phyloP scores from a whole-genome alignment of 2,329 filamentous ascomycete genomes.

The Zymoseptoria pseudotritici region DNA sequence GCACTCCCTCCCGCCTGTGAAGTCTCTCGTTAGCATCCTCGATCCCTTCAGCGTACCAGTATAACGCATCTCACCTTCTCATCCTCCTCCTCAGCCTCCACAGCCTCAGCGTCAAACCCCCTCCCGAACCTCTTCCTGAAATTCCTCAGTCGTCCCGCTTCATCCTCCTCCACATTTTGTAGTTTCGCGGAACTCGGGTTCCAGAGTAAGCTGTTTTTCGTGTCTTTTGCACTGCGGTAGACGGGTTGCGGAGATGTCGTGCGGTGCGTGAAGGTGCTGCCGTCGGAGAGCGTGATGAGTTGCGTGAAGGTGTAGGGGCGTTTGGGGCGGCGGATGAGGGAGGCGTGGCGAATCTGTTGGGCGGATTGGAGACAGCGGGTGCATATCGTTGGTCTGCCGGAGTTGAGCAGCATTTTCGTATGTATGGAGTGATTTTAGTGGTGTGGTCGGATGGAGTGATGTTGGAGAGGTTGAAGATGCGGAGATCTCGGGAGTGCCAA shows the following conservation, averaged over 20 bases:
- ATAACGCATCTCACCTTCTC: slow-evolving; percentile 10
- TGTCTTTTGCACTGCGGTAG: slow-evolving; percentile 67
- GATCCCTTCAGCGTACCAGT: not conserved
- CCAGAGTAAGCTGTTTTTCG: slow-evolving; percentile 83
- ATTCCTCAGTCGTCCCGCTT: slow-evolving; percentile 79
- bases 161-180: slow-evolving; percentile 85
- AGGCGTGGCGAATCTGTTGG: slow-evolving; percentile 67
- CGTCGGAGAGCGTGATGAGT: slow-evolving; percentile 85
- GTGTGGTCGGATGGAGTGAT: not conserved
- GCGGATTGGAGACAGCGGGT: slow-evolving; percentile 6
- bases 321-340: slow-evolving; percentile 78
- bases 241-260: slow-evolving; percentile 64
- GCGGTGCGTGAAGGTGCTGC: slow-evolving; percentile 71
- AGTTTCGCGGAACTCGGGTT: slow-evolving; percentile 77
- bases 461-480: slow-evolving; percentile 1
- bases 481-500: slow-evolving; percentile 14
- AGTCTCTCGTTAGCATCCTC: not conserved
- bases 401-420: slow-evolving; percentile 14
- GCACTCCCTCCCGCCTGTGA: not conserved
- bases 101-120: slow-evolving; percentile 61
- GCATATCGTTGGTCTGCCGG: slow-evolving; percentile 12
- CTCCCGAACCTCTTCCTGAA: slow-evolving; percentile 81
- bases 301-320: slow-evolving; percentile 97
- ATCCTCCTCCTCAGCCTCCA: slow-evolving; percentile 16
- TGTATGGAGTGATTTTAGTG: slow-evolving; percentile 1